phyloP scores from a whole-genome alignment of 2,329 filamentous ascomycete species.

The Fusarium siculi region DNA sequence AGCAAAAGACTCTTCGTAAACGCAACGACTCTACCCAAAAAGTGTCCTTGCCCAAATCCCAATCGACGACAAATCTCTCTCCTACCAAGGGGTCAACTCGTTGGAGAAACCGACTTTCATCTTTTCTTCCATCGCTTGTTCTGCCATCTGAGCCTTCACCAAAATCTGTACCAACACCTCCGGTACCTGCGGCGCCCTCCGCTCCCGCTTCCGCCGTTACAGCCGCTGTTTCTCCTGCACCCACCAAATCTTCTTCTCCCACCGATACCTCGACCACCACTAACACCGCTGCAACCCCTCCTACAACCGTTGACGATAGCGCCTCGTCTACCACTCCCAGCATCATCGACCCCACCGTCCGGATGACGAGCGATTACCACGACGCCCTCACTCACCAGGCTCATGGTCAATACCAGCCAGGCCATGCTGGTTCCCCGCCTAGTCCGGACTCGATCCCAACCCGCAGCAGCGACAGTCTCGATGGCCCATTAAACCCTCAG shows the following conservation, averaged over 20 bases:
- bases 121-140: constrained; percentile 53
- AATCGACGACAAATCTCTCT: constrained; percentile 29
- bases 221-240: constrained; percentile 26
- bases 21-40: constrained; percentile 25
- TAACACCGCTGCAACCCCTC: constrained; percentile 34
- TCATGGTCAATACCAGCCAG: constrained; percentile 12
- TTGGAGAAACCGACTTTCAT: constrained; percentile 52
- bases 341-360: constrained; percentile 37
- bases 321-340: constrained; percentile 39
- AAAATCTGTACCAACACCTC: constrained; percentile 36
- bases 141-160: constrained; percentile 46
- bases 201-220: constrained; percentile 34
- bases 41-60: constrained; percentile 30
- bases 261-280: constrained; percentile 39
- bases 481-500: constrained; percentile 33
- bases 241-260: constrained; percentile 42
- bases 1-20: constrained; percentile 34
- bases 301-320: constrained; percentile 40
- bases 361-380: constrained; percentile 34
- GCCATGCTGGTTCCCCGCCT: constrained; percentile 25
- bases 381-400: constrained; percentile 29
- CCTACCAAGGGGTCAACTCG: constrained; percentile 34
- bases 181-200: constrained; percentile 25
- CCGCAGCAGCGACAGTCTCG: constrained; percentile 28
- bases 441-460: constrained; percentile 21